Conservation (phyloP, 306 rosid species). For the Nissolia schottii region DNA sequence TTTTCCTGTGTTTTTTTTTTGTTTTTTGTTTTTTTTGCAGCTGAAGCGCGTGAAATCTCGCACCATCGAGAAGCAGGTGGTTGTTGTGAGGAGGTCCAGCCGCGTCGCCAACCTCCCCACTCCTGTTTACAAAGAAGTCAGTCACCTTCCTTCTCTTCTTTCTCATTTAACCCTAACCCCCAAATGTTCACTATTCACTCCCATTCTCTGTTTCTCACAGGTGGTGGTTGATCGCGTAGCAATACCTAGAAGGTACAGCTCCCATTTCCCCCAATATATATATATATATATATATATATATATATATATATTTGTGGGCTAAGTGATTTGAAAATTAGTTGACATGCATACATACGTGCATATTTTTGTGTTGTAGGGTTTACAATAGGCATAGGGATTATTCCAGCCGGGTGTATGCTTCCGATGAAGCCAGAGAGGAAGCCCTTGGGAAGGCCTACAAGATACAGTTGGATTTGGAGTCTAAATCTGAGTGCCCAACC, state of each 20-base stretch:
- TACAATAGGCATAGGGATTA: conserved; percentile 49
- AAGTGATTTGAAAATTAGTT: neutral
- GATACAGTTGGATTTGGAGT: conserved; percentile 35
- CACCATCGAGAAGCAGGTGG: conserved; percentile 32
- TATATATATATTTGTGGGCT: no score
- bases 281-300: no score
- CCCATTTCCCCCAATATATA: neutral
- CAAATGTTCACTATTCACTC: neutral
- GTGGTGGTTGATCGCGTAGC: conserved; percentile 39
- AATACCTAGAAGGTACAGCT: conserved; percentile 65
- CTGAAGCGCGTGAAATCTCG: conserved; percentile 49
- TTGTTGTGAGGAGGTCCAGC: conserved; percentile 63
- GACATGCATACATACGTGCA: neutral
- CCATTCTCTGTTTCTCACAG: conserved; percentile 25
- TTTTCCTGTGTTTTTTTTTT: no score
- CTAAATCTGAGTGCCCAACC: conserved; percentile 35
- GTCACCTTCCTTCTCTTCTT: neutral
- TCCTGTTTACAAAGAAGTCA: conserved; percentile 68
- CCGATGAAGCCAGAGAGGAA: conserved; percentile 50
- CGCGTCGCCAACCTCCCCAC: conserved; percentile 59
- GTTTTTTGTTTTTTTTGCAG: conserved; percentile 1
- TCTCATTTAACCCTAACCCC: neutral
- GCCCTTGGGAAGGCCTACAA: conserved; percentile 58
- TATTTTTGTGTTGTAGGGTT: neutral
- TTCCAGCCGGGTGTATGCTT: conserved; percentile 57